Evolutionary conservation across 179 eudicot species (phyloP), one percentile per base, ranked within the genome.

Genomic region (Nepenthes alata): DNA sequence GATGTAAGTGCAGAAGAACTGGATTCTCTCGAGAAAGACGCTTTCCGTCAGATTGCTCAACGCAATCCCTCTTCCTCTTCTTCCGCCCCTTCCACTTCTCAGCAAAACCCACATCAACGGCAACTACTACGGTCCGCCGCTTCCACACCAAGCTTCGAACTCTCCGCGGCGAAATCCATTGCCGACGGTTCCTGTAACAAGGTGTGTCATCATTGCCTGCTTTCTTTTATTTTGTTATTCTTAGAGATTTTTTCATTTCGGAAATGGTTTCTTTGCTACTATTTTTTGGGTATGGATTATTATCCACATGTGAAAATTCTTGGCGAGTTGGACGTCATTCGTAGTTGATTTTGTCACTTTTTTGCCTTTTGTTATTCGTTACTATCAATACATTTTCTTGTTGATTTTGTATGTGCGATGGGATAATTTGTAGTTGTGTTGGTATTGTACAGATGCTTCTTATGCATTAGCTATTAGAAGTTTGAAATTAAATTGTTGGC

Each of bases 1-100:
- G 84, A 74, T 1, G 63, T 90, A 39, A 90, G 85, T 63, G 78
- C 78, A 0, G 95, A 85, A 57, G 81, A 83, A 35, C 72, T 87
- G 9, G 97, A 90, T 62, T 58, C 65, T 38, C 78, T 90, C 0
- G 97, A 90, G 67, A 75, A 81, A 68, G 81, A 87, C 53, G 97
- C 97, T 55, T 15, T 85, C 36, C 73, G 73, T 39, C 83, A 78
- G 72, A 72, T 89, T 63, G 81, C 95, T 57, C 79, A 74, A 35
- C 95, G 85, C 39, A 74, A 79, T 51, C 25, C 68, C 13, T 75
- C 84, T 3, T 57, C 81, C 34, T 55, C 80, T 13, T 58, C 74
- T 50, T 11, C 76, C 11, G 11, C 74, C 37, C 41, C 64, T 6
- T 36, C 59, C 39, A 53, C 59, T 16, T 57, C 60, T 53, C 55